Evolutionary conservation across 257 asterid species (phyloP).

Genomic region (Thymus quinquecostatus): DNA sequence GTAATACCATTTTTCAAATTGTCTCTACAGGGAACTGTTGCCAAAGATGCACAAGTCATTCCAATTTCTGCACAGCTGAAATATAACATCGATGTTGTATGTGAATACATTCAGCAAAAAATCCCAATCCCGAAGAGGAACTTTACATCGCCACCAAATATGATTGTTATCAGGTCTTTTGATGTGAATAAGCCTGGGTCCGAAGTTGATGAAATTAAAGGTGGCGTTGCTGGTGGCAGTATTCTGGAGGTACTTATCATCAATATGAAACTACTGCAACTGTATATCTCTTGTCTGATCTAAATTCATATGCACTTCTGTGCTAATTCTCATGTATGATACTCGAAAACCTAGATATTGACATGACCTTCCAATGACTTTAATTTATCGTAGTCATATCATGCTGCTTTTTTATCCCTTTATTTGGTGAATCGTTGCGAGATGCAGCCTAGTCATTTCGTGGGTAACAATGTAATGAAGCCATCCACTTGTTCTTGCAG

Average conservation of each 20-base stretch:
- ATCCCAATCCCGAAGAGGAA: constrained; percentile 92
- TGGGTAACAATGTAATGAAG: not conserved
- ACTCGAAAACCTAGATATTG: too few species aligned
- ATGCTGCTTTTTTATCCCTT: not conserved
- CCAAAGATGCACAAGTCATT: constrained; percentile 88
- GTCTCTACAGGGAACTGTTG: constrained; percentile 84
- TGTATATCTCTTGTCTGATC: not conserved
- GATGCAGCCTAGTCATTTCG: constrained; percentile 6
- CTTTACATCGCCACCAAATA: constrained; percentile 89
- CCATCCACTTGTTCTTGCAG: constrained; percentile 49
- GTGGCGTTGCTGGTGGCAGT: constrained; percentile 99
- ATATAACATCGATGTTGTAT: constrained; percentile 91
- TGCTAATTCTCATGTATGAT: too few species aligned
- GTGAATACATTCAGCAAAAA: constrained; percentile 81
- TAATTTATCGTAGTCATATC: constrained; percentile 3
- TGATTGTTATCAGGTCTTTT: constrained; percentile 96
- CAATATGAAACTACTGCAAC: not conserved
- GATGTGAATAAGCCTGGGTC: constrained; percentile 98
- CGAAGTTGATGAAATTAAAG: constrained; percentile 93
- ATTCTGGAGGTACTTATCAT: constrained; percentile 70
- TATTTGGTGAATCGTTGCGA: not conserved
- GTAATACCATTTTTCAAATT: constrained; percentile 24
- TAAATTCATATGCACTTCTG: too few species aligned
- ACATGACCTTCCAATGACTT: constrained; percentile 8
- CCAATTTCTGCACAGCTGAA: constrained; percentile 98